Conservation (phyloP, 805 yeast species). For the Maudiozyma serrabonitensis region DNA sequence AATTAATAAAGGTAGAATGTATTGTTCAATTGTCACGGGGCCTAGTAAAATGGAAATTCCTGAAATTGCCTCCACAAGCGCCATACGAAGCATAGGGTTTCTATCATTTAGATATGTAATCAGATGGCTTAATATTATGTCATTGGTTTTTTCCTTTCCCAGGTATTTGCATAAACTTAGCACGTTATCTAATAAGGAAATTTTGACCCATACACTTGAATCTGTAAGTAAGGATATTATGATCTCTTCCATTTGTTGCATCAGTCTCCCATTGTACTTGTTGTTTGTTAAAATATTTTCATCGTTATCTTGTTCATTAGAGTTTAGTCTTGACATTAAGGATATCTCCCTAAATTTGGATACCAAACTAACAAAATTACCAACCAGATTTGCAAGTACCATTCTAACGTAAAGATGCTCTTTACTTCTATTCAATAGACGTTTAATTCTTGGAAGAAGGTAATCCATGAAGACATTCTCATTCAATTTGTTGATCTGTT, state of each 20-base stretch:
- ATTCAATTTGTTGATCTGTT: constrained; percentile 62
- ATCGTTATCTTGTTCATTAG: constrained; percentile 9
- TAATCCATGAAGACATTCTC: constrained; percentile 74
- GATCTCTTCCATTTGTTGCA: constrained; percentile 49
- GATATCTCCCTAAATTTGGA: constrained; percentile 55
- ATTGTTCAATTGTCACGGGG: constrained; percentile 71
- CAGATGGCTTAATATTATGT: constrained; percentile 77
- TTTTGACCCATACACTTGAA: constrained; percentile 50
- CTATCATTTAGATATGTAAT: constrained; percentile 85
- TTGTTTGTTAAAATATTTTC: constrained; percentile 13
- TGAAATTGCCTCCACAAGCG: constrained; percentile 62
- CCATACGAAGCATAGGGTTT: constrained; percentile 53
- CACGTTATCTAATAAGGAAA: constrained; percentile 61
- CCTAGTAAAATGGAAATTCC: constrained; percentile 77
- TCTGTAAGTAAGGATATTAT: constrained; percentile 64
- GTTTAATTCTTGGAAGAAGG: constrained; percentile 56
- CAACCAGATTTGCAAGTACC: constrained; percentile 63
- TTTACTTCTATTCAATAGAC: constrained; percentile 33
- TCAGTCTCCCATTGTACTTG: constrained; percentile 16
- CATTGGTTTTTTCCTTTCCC: constrained; percentile 83
- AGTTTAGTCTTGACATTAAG: constrained; percentile 18
- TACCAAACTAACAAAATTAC: constrained; percentile 59
- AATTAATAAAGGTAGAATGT: constrained; percentile 70
- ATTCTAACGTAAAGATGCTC: constrained; percentile 43
- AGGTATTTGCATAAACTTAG: constrained; percentile 69